Percentiles rank a stretch among this genome's conserved stretches.
phyloP scores from a whole-genome alignment of 169 alveolate genomes.

The Plasmodium cynomolgi region DNA sequence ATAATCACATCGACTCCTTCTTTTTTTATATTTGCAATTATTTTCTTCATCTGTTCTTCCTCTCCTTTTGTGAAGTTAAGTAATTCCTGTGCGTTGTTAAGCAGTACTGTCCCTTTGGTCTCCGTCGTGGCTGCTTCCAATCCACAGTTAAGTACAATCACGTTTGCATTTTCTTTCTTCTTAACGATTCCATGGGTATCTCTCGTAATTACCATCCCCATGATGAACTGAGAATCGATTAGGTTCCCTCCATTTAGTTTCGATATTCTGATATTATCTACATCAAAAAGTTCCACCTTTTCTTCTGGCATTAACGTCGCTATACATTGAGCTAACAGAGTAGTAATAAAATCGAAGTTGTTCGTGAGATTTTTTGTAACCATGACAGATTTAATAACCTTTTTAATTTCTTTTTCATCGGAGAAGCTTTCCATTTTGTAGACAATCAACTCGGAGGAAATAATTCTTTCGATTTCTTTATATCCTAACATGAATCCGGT shows the following conservation, averaged over 20 bases:
- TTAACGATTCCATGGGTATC: slow-evolving; percentile 94
- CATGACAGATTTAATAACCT: slow-evolving; percentile 85
- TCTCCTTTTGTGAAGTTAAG: slow-evolving; percentile 93
- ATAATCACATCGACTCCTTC: slow-evolving; percentile 94
- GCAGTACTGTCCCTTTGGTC: slow-evolving; percentile 98
- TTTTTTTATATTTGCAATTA: slow-evolving; percentile 88
- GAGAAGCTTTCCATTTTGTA: slow-evolving; percentile 82
- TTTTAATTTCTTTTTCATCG: slow-evolving; percentile 83
- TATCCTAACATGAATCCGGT: slow-evolving; percentile 91
- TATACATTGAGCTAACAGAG: slow-evolving; percentile 93
- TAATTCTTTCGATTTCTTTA: slow-evolving; percentile 31
- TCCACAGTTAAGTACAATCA: slow-evolving; percentile 97
- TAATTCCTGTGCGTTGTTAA: slow-evolving; percentile 97
- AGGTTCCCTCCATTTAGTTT: slow-evolving; percentile 97
- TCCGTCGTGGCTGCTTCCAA: slow-evolving; percentile 97
- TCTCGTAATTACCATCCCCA: slow-evolving; percentile 93
- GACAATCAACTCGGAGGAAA: slow-evolving; percentile 35
- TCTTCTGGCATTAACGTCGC: slow-evolving; percentile 92
- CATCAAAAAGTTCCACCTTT: slow-evolving; percentile 92
- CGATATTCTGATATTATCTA: slow-evolving; percentile 97
- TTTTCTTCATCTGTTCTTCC: slow-evolving; percentile 91
- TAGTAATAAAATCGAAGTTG: slow-evolving; percentile 76
- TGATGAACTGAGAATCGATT: slow-evolving; percentile 91
- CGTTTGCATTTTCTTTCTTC: slow-evolving; percentile 93
- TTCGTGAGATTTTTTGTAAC: slow-evolving; percentile 61